These are phyloP conservation scores for Vigna nakashimae DNA, from an alignment of 306 rosid species.

Conservation along the genomic window DNA sequence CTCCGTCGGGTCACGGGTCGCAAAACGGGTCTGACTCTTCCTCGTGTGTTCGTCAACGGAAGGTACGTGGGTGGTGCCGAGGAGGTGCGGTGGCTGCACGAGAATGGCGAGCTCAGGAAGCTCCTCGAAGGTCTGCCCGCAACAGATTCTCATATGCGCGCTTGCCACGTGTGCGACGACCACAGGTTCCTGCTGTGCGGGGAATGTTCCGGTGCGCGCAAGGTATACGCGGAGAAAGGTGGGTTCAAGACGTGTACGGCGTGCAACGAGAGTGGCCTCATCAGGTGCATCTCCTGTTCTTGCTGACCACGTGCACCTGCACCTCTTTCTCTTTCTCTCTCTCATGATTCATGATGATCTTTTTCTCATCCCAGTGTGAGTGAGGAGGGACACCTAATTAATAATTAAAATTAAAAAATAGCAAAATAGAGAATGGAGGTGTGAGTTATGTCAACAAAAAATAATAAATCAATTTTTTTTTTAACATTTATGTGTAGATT, in stretches of 20 bases:
- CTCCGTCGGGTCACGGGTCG: constrained; percentile 66
- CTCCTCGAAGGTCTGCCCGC: constrained; percentile 78
- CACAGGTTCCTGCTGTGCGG: constrained; percentile 75
- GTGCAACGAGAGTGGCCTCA: constrained; percentile 87
- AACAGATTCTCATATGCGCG: constrained; percentile 51
- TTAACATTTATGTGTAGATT: background rate
- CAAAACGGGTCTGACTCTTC: constrained; percentile 53
- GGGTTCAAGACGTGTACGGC: constrained; percentile 74
- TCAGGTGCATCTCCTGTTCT: constrained; percentile 88
- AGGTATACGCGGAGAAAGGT: constrained; percentile 68
- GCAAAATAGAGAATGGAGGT: background rate
- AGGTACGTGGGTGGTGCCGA: constrained; percentile 88
- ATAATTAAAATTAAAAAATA: background rate
- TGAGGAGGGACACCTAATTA: constrained; percentile 19
- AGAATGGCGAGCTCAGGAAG: constrained; percentile 90
- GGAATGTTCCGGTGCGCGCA: constrained; percentile 81
- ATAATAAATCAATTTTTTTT: background rate
- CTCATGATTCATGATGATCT: constrained; percentile 8
- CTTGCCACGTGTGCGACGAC: constrained; percentile 76
- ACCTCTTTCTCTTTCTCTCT: constrained; percentile 38
- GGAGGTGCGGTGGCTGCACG: constrained; percentile 76
- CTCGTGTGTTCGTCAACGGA: constrained; percentile 85
- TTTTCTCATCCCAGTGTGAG: background rate
- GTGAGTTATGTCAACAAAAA: background rate
- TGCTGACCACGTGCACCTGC: constrained; percentile 54